These are phyloP conservation scores for Vigna unguiculata DNA, from an alignment of 306 rosid genomes.

Conservation along the genomic window DNA sequence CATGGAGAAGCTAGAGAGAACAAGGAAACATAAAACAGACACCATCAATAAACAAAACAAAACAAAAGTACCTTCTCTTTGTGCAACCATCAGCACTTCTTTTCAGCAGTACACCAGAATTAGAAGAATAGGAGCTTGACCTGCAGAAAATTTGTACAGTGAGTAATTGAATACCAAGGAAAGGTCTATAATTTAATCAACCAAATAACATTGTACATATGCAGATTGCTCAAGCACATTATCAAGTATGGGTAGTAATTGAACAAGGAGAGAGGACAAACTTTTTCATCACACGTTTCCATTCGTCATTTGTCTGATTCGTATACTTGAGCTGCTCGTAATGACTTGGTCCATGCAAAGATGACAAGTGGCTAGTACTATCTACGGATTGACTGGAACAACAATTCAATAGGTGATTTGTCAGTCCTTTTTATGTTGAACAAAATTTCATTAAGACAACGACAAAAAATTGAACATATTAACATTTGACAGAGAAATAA, in stretches of 20 bases:
- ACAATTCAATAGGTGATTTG: constrained; percentile 33
- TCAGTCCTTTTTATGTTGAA: constrained; percentile 35
- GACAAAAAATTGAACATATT: constrained; percentile 22
- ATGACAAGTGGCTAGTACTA: constrained; percentile 49
- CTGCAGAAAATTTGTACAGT: constrained; percentile 51
- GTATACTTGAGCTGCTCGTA: constrained; percentile 49
- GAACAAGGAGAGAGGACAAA: constrained; percentile 50
- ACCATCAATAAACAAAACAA: constrained; percentile 18
- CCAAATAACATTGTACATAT: constrained; percentile 36
- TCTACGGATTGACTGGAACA: constrained; percentile 56
- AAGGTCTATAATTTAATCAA: constrained; percentile 22
- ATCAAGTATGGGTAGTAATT: constrained; percentile 34
- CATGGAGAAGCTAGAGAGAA: constrained; percentile 27
- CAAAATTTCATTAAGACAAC: not conserved
- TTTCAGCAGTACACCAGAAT: constrained; percentile 55
- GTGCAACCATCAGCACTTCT: constrained; percentile 78
- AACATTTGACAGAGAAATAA: constrained; percentile 23
- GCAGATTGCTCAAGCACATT: constrained; percentile 35
- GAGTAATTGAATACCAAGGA: constrained; percentile 29
- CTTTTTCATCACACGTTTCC: constrained; percentile 58
- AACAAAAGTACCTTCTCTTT: constrained; percentile 67
- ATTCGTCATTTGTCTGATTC: constrained; percentile 56
- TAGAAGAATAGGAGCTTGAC: constrained; percentile 54
- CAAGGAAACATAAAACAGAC: constrained; percentile 14
- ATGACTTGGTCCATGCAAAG: constrained; percentile 44